phyloP scores from a whole-genome alignment of 129 eudicot genomes.

The Arctium minus region DNA sequence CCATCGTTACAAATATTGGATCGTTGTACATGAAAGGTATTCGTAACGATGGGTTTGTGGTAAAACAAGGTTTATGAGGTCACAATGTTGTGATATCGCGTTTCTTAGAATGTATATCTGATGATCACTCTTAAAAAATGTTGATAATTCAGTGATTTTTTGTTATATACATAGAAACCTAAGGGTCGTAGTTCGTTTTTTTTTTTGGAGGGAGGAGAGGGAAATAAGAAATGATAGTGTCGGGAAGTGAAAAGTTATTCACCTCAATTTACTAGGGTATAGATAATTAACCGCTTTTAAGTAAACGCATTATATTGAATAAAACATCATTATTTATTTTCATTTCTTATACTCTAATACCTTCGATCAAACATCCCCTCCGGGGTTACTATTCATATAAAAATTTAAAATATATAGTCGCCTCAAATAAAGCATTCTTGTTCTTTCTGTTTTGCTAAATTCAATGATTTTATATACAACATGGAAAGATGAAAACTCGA shows the following conservation, averaged over 20 bases:
- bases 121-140: not conserved
- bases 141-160: not conserved
- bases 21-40: not conserved
- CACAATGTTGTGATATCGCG: not conserved
- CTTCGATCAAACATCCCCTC: too few relatives aligned
- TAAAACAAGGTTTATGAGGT: not conserved
- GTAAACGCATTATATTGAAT: too few relatives aligned
- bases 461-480: not conserved
- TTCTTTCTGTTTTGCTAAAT: not conserved
- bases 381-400: too few relatives aligned
- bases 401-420: too few relatives aligned
- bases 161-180: not conserved
- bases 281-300: too few relatives aligned
- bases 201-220: too few relatives aligned
- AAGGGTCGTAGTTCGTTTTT: too few relatives aligned
- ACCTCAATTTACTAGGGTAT: too few relatives aligned
- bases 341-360: too few relatives aligned
- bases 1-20: not conserved
- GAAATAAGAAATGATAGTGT: too few relatives aligned
- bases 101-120: not conserved
- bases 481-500: not conserved
- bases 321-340: too few relatives aligned
- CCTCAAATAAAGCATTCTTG: not conserved
- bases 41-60: not conserved
- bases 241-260: too few relatives aligned